Evolutionary conservation across 75 land plant genomes (phyloP), one percentile per base, ranked within the genome.

Genomic region (Pinus albicaulis): DNA sequence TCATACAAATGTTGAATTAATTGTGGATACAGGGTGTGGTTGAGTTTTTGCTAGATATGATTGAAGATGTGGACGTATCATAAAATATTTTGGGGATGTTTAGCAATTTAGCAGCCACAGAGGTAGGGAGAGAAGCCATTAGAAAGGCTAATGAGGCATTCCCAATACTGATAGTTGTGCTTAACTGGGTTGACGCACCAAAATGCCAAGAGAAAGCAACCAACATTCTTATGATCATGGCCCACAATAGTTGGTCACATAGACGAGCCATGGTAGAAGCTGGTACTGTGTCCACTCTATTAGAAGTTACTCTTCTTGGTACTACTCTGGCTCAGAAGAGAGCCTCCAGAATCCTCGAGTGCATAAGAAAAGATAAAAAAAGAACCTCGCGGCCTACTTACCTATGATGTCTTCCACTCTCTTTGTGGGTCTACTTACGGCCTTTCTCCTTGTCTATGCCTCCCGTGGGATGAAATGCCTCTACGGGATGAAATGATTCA

Each of bases 121-220:
- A 83, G n/a, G 91, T 82, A 60, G 99, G 94, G 2, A 77, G 99
- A 19, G 82, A 83, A 55, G 86, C 87, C 12, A 60, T 88, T 11
- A 74, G 81, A 70, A 59, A 24, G 8, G 70, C 72, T 11, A 76
- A 76, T 10, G 86, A 89, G 26, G 81, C 76, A 3, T 77, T 86
- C 41, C 86, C 89, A 15, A 77, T 87, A 31, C 74, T 94, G 28
- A 71, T 95, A 26, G 93, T 86, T 76, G 91, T 82, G 17, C 80
- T 96, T 57, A 78, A 77, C 22, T 94, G 94, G 94, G 80, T n/a
- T 10, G 91, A 92, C 52, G 79, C 85, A 11, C 82, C 92, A 0
- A 88, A 81, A 76, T 93, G 98, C 77, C 99, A 96, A 77, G 99
- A 96, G 83, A 84, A 87, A 71, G 92, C 90, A n/a, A 81, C 85